A percentile compares a stretch with the other conserved stretches of the same genome.
phyloP scores from a whole-genome alignment of 2,329 filamentous ascomycete genomes.

The Corynespora cassiicola region DNA sequence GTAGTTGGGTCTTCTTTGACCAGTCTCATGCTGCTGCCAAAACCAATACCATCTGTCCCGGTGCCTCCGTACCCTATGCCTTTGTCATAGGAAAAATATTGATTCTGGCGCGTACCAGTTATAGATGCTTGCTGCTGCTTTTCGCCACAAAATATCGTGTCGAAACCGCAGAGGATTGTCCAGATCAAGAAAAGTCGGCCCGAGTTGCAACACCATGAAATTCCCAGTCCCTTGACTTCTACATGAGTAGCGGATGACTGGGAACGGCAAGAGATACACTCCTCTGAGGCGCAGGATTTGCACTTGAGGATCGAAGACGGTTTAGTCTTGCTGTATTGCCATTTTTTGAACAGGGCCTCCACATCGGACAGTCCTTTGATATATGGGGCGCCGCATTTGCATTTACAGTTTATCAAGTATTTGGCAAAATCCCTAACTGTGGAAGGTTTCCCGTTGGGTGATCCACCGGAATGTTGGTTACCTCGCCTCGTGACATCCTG shows the following conservation, averaged over 20 bases:
- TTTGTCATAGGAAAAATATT: conserved; percentile 2
- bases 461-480: too few species aligned
- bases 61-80: conserved; percentile 16
- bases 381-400: too few species aligned
- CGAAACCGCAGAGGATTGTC: conserved; percentile 46
- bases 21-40: not conserved
- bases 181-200: conserved; percentile 44
- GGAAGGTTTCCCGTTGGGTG: too few species aligned
- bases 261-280: conserved; percentile 25
- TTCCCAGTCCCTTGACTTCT: conserved; percentile 10
- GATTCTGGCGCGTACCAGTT: conserved; percentile 2
- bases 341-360: conserved; percentile 18
- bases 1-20: not conserved
- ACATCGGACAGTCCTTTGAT: too few species aligned
- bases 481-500: too few species aligned
- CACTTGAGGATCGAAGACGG: conserved; percentile 22
- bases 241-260: conserved; percentile 4
- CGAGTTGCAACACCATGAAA: conserved; percentile 44
- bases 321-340: conserved; percentile 12
- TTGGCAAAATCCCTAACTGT: too few species aligned
- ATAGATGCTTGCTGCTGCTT: conserved; percentile 13
- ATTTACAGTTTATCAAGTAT: too few species aligned
- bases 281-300: conserved; percentile 15
- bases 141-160: conserved; percentile 26
- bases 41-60: not conserved